Conservation (phyloP, 2,329 filamentous ascomycete species). For the Myotisia sp. region DNA sequence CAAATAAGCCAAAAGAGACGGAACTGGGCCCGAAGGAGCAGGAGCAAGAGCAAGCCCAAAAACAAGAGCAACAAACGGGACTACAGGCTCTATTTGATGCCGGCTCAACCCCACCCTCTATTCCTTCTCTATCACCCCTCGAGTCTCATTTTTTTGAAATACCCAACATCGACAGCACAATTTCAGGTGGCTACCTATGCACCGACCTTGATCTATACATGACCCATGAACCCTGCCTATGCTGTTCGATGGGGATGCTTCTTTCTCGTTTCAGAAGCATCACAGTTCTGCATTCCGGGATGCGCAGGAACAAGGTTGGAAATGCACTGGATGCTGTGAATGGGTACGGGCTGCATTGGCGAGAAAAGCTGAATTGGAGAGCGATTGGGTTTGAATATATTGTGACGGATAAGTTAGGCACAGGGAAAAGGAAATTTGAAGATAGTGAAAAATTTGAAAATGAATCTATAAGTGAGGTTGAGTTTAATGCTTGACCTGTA, state of each 20-base stretch:
- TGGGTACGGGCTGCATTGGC: slow-evolving; percentile 51
- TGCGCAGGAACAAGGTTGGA: slow-evolving; percentile 47
- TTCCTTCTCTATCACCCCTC: slow-evolving; percentile 10
- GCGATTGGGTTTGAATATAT: slow-evolving; percentile 35
- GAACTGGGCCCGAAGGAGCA: background rate
- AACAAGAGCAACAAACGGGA: background rate
- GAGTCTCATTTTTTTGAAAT: slow-evolving; percentile 41
- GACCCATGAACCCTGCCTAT: slow-evolving; percentile 89
- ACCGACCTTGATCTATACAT: slow-evolving; percentile 86
- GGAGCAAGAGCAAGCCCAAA: no score
- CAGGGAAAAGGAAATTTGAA: no score
- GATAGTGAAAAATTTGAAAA: background rate
- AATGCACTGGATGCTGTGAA: slow-evolving; percentile 13
- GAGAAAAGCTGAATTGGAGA: slow-evolving; percentile 41
- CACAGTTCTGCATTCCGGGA: slow-evolving; percentile 47
- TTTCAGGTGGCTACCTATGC: slow-evolving; percentile 80
- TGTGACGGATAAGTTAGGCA: no score
- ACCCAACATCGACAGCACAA: slow-evolving; percentile 54
- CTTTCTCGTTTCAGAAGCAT: slow-evolving; percentile 84
- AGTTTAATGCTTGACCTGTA: slow-evolving; percentile 7
- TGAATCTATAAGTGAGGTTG: slow-evolving; percentile 1
- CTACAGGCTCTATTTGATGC: background rate
- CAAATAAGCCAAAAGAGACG: background rate
- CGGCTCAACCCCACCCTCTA: slow-evolving; percentile 8
- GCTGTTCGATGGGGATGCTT: slow-evolving; percentile 92